These are phyloP conservation scores for Viola odorata DNA, from an alignment of 345 rosid genomes.

Conservation along the genomic window DNA sequence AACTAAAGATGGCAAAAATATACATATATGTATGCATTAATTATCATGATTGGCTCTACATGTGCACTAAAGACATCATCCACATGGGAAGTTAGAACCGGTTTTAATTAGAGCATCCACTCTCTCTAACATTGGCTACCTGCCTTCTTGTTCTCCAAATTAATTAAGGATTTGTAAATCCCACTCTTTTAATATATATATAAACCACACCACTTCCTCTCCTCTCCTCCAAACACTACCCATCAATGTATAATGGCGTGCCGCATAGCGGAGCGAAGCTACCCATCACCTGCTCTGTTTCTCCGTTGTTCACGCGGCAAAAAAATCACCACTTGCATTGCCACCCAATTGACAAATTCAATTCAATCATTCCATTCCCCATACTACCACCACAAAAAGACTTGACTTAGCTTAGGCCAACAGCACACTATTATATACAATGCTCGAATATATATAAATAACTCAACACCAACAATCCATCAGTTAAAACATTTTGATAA, in stretches of 20 bases:
- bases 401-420: neutral
- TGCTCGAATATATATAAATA: no score
- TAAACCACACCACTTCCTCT: neutral
- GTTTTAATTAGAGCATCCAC: neutral
- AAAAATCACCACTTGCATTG: neutral
- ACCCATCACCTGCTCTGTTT: conserved; percentile 6
- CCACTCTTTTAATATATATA: no score
- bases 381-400: neutral
- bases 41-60: conserved; percentile 19
- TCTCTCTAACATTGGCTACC: conserved; percentile 8
- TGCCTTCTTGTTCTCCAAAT: neutral
- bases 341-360: neutral
- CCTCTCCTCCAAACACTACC: neutral
- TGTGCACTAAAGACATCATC: conserved; percentile 28
- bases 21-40: no score
- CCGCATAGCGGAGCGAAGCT: neutral
- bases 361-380: neutral
- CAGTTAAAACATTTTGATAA: no score
- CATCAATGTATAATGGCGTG: neutral
- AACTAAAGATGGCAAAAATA: neutral
- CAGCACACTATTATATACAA: neutral
- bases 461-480: no score
- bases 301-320: conserved; percentile 29
- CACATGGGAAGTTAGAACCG: conserved; percentile 23
- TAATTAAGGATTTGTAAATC: no score